These are phyloP conservation scores for Suillus hirtellus DNA, from an alignment of 768 basidiomycete genomes.

Conservation along the genomic window DNA sequence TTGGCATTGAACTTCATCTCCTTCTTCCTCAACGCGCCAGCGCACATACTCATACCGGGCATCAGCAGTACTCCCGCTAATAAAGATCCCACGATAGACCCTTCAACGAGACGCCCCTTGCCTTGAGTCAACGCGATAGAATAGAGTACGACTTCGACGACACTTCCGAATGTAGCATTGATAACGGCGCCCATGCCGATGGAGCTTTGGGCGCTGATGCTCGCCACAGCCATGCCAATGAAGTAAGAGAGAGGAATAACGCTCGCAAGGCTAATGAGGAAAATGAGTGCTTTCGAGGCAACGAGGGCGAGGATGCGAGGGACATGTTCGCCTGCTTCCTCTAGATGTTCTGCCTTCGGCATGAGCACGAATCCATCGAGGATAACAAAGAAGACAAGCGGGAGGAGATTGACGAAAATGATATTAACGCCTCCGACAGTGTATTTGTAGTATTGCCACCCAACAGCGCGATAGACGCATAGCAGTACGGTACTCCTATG, in stretches of 20 bases:
- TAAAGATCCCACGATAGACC: constrained; percentile 92
- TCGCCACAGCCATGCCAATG: constrained; percentile 99
- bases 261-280: constrained; percentile 79
- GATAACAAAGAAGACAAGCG: constrained; percentile 94
- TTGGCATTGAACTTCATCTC: constrained; percentile 99
- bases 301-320: constrained; percentile 68
- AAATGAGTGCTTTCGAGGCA: constrained; percentile 76
- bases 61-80: constrained; percentile 95
- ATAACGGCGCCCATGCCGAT: constrained; percentile 99
- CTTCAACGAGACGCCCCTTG: constrained; percentile 94
- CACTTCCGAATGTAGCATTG: constrained; percentile 98
- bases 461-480: constrained; percentile 91
- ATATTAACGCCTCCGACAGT: constrained; percentile 99
- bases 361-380: constrained; percentile 87
- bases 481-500: constrained; percentile 86
- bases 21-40: constrained; percentile 84
- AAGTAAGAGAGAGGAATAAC: constrained; percentile 98
- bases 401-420: constrained; percentile 92
- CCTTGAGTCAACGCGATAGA: constrained; percentile 84
- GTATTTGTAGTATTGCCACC: constrained; percentile 96
- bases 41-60: constrained; percentile 96
- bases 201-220: constrained; percentile 96
- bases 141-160: constrained; percentile 96
- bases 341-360: constrained; percentile 62
- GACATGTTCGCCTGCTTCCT: constrained; percentile 54